These are phyloP conservation scores for Scheffersomyces ergatensis DNA, from an alignment of 805 yeast species.

Conservation along the genomic window DNA sequence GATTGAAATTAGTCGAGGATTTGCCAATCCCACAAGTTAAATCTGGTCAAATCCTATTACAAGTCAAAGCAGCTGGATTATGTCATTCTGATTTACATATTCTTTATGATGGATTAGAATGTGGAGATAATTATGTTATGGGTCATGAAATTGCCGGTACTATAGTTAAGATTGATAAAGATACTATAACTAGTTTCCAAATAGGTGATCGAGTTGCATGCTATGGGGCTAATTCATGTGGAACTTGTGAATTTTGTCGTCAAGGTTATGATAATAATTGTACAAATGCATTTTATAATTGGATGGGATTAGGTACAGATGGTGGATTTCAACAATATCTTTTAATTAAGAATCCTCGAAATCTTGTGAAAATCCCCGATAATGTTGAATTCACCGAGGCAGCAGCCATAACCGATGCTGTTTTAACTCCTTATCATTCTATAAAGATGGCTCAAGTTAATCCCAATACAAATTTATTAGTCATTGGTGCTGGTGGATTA, in stretches of 20 bases:
- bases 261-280: slow-evolving; percentile 34
- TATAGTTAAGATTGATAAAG: slow-evolving; percentile 26
- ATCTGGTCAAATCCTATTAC: slow-evolving; percentile 23
- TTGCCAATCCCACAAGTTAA: slow-evolving; percentile 5
- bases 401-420: slow-evolving; percentile 40
- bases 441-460: slow-evolving; percentile 29
- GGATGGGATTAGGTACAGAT: slow-evolving; percentile 33
- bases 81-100: slow-evolving; percentile 45
- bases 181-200: slow-evolving; percentile 16
- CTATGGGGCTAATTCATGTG: slow-evolving; percentile 31
- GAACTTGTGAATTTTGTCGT: slow-evolving; percentile 32
- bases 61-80: slow-evolving; percentile 41
- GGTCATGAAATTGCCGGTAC: slow-evolving; percentile 46
- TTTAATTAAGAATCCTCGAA: slow-evolving; percentile 29
- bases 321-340: slow-evolving; percentile 43
- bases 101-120: slow-evolving; percentile 11
- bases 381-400: slow-evolving; percentile 34
- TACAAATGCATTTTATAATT: slow-evolving; percentile 16
- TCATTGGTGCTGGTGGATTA: slow-evolving; percentile 42
- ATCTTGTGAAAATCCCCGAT: slow-evolving; percentile 37
- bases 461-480: slow-evolving; percentile 34
- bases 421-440: slow-evolving; percentile 42
- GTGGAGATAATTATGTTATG: slow-evolving; percentile 32
- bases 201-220: slow-evolving; percentile 31
- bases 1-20: slow-evolving; percentile 6